Evolutionary conservation across 2,329 filamentous ascomycete genomes (phyloP), one percentile per base, ranked within the genome.

Genomic region (Clonostachys rhizophaga): DNA sequence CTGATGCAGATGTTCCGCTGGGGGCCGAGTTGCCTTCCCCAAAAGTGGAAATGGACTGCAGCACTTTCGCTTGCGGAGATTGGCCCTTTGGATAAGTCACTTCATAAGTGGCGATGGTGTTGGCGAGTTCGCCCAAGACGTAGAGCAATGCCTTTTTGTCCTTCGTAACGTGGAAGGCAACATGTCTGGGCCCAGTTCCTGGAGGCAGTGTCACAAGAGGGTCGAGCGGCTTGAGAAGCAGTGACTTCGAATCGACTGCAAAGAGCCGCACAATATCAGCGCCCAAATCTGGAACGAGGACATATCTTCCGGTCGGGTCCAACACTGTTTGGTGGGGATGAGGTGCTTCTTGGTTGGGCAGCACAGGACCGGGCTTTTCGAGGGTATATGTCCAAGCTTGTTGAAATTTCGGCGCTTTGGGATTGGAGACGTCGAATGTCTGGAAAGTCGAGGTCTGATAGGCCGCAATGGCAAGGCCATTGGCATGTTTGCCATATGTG

Each of bases 221-320:
- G 7, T 59, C 52, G 17, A 66, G 54, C 16, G 65, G 55, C 17
- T 56, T 57, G 8, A 79, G 65, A 34, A 74, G 69, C 6, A 65
- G 58, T 40, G 72, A 70, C 52, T 79, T 64, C 9, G 43, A 44
- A 44, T 48, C 47, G 56, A 85, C 71, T 47, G 66, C 58, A 60
- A 79, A 88, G 48, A 69, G 65, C 52, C 78, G 81, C 42, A 88
- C 62, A 6, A 80, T 55, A 55, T 89, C 86, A 47, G 77, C 72
- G 39, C 85, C 81, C 6, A 91, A 71, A 54, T 89, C 86, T 2
- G 84, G 83, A 9, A 82, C 74, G 8, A 87, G 57, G 24, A 87
- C 55, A 61, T 78, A 89, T n/a, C 70, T 57, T 6, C 76, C 78
- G 3, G 79, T 84, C 6, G 84, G 85, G 58, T 89, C 85, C 34